phyloP scores from a whole-genome alignment of 2,329 filamentous ascomycete species.

The Raffaelea ambrosiae region DNA sequence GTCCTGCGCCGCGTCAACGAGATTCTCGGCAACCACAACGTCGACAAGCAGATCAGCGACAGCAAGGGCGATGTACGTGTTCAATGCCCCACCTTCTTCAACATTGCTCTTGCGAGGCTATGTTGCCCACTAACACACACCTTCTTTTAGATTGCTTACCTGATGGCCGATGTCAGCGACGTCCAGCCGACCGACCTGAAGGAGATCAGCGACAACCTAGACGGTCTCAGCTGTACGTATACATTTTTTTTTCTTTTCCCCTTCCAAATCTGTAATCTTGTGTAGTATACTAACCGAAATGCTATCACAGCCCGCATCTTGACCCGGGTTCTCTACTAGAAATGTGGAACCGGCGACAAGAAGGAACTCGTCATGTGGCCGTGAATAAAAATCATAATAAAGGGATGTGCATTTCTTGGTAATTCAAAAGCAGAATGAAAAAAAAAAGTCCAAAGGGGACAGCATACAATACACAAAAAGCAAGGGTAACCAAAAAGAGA shows the following conservation, averaged over 20 bases:
- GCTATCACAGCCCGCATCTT: slow-evolving; percentile 30
- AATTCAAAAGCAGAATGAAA: neutral
- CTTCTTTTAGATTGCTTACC: slow-evolving; percentile 56
- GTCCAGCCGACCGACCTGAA: slow-evolving; percentile 76
- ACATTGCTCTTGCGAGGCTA: too few species aligned
- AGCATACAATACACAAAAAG: too few species aligned
- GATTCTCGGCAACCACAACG: slow-evolving; percentile 89
- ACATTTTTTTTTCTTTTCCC: neutral
- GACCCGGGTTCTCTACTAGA: slow-evolving; percentile 38
- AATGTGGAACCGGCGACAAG: too few species aligned
- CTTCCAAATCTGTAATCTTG: neutral
- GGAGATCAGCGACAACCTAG: slow-evolving; percentile 74
- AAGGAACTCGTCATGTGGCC: too few species aligned
- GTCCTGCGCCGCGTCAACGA: slow-evolving; percentile 93
- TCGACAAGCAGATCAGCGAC: slow-evolving; percentile 98
- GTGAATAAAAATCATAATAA: neutral
- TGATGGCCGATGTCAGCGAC: slow-evolving; percentile 95
- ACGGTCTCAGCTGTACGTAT: slow-evolving; percentile 67
- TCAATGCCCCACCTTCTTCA: too few species aligned
- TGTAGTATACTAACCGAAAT: slow-evolving; percentile 5
- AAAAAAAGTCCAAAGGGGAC: neutral
- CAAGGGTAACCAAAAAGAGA: too few species aligned
- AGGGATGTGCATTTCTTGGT: neutral
- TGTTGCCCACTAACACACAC: neutral
- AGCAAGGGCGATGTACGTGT: slow-evolving; percentile 70